Base-by-base conservation (phyloP, 768 basidiomycete species). In the Agaricus sinodeliciosus region DNA sequence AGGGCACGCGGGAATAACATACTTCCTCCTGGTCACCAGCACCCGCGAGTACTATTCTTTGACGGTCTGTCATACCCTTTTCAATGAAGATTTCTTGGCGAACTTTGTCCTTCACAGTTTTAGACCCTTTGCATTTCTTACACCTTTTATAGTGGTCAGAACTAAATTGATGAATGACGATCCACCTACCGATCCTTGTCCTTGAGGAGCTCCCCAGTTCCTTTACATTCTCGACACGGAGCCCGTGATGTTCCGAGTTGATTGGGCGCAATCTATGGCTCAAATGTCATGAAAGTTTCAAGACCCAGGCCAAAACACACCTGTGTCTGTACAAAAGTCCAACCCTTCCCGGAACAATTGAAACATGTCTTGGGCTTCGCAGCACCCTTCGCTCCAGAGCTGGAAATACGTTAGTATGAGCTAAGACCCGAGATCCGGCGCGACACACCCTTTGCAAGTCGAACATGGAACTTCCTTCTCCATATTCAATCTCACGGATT, bases 41-140 rank as follows among this genome's bases (percentile, higher is more conserved):
- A 9, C 92, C 94, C n/a, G 83, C 74, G 43, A 98, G 77, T 2
- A 95, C 84, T 47, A 97, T 94, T 52, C 87, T 73, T 63, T 95
- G 84, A 9, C 82, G 80, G 60, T 94, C 81, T 4, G 81, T 65
- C 84, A 93, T 92, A 12, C 95, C 95, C 49, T 82, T 84, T 61
- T 94, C 90, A 42, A 97, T 77, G 59, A 81, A 79, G 19, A 96
- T 84, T 58, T 94, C 92, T 58, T 93, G 84, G 45, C 90, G 82
- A 43, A 85, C 90, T 74, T 93, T 96, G 64, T 95, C 92, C 57
- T 87, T 84, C 41, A 87, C 78, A 0, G 83, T 86, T 65, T 85
- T 87, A 48, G 80, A 78, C 3, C 94, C 95, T 62, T 94, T 93
- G 70, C 95, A 98, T 64, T 91, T 95, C 69, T 94, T 97, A 70